Evolutionary conservation across 2,329 filamentous ascomycete genomes (phyloP).

Genomic region (Madurella mycetomatis): DNA sequence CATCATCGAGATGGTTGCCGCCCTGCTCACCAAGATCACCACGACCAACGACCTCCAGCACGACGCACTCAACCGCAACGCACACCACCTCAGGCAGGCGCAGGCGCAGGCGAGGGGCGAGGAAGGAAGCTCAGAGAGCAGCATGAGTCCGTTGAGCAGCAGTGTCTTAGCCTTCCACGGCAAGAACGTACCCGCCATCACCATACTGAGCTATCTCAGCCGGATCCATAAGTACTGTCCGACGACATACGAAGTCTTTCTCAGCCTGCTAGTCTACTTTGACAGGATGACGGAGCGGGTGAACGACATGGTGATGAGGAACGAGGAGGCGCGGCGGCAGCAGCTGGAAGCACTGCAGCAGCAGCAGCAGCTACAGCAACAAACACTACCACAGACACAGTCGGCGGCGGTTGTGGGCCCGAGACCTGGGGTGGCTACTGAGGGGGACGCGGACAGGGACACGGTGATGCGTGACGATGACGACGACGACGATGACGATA

Average conservation of each 20-base stretch:
- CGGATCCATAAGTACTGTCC: conserved; percentile 99
- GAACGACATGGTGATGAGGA: conserved; percentile 72
- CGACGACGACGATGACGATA: conserved; percentile 40
- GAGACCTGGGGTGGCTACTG: neutral
- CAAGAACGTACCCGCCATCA: conserved; percentile 96
- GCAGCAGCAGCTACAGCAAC: conserved; percentile 18
- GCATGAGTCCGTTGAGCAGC: conserved; percentile 56
- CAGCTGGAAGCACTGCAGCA: conserved; percentile 29
- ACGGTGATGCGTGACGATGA: conserved; percentile 35
- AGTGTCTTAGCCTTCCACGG: conserved; percentile 92
- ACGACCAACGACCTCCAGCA: conserved; percentile 94
- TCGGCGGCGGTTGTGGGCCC: neutral
- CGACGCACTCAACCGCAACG: conserved; percentile 76
- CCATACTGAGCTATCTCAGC: conserved; percentile 90
- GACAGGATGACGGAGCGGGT: conserved; percentile 98
- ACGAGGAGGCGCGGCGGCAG: conserved; percentile 49
- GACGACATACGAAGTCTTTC: conserved; percentile 95
- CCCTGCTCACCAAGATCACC: conserved; percentile 92
- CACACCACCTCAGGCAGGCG: conserved; percentile 54
- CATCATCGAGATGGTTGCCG: conserved; percentile 98
- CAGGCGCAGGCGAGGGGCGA: conserved; percentile 28
- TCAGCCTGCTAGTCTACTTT: conserved; percentile 94
- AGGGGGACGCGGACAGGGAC: conserved; percentile 26
- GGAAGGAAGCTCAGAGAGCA: conserved; percentile 16
- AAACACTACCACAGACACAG: conserved; percentile 5